Evolutionary conservation across 2,329 filamentous ascomycete species (phyloP), one percentile per base, ranked within the genome.

Genomic region (Alternaria solani): DNA sequence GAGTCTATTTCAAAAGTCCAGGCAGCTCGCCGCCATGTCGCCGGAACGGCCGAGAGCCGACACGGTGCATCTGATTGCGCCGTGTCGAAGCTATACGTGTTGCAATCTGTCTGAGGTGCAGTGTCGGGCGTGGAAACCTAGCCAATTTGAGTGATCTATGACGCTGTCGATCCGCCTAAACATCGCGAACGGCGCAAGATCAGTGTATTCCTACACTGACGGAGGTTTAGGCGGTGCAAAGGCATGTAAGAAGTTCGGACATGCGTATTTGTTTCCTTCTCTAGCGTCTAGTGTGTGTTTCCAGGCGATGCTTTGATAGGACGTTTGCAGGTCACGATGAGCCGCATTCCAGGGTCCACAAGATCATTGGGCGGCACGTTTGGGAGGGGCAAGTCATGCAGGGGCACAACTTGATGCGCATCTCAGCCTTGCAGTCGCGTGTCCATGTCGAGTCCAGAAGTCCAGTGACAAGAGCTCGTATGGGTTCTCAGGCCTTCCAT

Each of bases 141-240:
- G 65, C 75, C 73, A 51, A 64, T 75, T 76, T 66, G 61, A 75
- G 74, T 69, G 64, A 65, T 70, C 71, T 57, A 77, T 78, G 75
- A 78, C 75, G 74, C 70, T 62, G 57, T 67, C 56, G 66, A 71
- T 68, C 51, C 51, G 55, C 32, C 18, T 34, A 43, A 30, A 46
- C 48, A 64, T 61, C 55, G 48, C 36, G 18, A 57, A n/a, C 16
- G 28, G 36, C 28, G 23, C 20, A 32, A 41, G n/a, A 23, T 53
- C 30, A 28, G 4, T 23, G 23, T 18, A 16, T 30, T 34, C 26
- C 11, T 41, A 25, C 26, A 25, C 7, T 14, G 14, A 36, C 53
- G 42, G 14, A 42, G 28, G n/a, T 57, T 32, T 20, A 43, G 20
- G 23, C 26, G 9, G 32, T 56, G 4, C 20, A n/a, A 43, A 18